Percentiles rank a stretch among this genome's conserved stretches.
Evolutionary conservation across 2,329 filamentous ascomycete species (phyloP).

Genomic region (Cordyceps javanica): DNA sequence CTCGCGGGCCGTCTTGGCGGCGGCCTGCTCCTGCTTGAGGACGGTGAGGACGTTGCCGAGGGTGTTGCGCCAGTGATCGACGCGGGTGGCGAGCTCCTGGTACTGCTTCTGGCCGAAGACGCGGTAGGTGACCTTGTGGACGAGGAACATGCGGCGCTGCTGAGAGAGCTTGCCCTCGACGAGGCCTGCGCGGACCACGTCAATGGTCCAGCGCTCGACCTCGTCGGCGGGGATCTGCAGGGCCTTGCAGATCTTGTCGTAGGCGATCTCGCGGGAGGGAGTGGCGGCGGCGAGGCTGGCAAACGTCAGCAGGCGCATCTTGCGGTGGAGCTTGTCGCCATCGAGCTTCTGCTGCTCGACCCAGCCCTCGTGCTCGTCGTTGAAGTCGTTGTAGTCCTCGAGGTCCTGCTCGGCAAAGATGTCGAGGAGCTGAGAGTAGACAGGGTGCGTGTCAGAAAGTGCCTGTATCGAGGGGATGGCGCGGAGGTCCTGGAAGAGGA

Average conservation of each 20-base stretch:
- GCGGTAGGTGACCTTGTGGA: slow-evolving; percentile 93
- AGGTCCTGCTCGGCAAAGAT: slow-evolving; percentile 92
- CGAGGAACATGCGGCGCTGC: slow-evolving; percentile 84
- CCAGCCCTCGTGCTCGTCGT: slow-evolving; percentile 83
- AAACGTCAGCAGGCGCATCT: slow-evolving; percentile 94
- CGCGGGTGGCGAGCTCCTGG: slow-evolving; percentile 82
- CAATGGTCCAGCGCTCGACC: slow-evolving; percentile 98
- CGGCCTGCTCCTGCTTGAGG: slow-evolving; percentile 73
- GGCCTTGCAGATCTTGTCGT: slow-evolving; percentile 74
- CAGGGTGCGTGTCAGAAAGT: slow-evolving; percentile 74
- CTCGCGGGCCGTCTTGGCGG: slow-evolving; percentile 71
- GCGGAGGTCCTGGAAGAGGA: slow-evolving; percentile 74
- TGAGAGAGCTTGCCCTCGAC: slow-evolving; percentile 96
- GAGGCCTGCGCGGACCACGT: slow-evolving; percentile 90
- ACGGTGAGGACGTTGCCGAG: slow-evolving; percentile 72
- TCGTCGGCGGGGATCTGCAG: slow-evolving; percentile 77
- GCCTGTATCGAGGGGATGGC: slow-evolving; percentile 79
- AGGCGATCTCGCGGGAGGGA: slow-evolving; percentile 80
- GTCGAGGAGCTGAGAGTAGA: slow-evolving; percentile 87
- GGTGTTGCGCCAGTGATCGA: slow-evolving; percentile 87
- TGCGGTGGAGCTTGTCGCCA: slow-evolving; percentile 71
- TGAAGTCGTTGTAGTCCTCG: slow-evolving; percentile 93
- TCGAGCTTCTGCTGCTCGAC: slow-evolving; percentile 71
- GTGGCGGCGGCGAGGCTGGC: slow-evolving; percentile 80
- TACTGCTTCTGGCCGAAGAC: slow-evolving; percentile 98